Base-by-base conservation (phyloP, 2,329 filamentous ascomycete genomes). In the Aspergillus costaricaensis region DNA sequence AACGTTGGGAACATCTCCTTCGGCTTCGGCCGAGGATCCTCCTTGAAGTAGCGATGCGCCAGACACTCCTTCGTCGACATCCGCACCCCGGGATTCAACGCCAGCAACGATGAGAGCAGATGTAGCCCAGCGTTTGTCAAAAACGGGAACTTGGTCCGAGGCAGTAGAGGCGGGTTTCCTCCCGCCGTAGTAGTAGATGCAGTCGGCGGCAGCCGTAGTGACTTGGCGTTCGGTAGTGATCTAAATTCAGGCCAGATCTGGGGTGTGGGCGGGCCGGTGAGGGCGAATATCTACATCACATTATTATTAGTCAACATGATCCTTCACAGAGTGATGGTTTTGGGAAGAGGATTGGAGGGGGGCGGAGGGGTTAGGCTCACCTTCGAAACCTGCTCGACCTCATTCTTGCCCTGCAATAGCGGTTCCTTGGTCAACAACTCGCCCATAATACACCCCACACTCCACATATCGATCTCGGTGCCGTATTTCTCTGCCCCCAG, bases 1-100 rank as follows among this genome's bases (percentile, higher is more conserved):
- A 98, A 99, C 0, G 95, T 98, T 2, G 95, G 95, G 73, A 99
- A 98, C 88, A 99, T 89, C 69, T 89, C 90, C 73, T 91, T 90
- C 7, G 89, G 88, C 79, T 98, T 98, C 1, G 93, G 91, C 62
- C 90, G 90, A 0, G 95, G 95, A 67, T 96, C 90, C 78, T 98
- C 93, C 17, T 76, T 82, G 76, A 99, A 99, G 76, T 96, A 99
- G 38, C 87, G 82, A 75, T 97, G 91, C 51, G 83, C 80, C 38
- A 98, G 82, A 73, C 96, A 88, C 61, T 92, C 85, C 53, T 81
- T 81, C 1, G 94, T 92, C 2, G 85, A 83, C 0, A 91, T 92
- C 17, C 95, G 82, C 5, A 79, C 76, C 0, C 81, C 82, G 0
- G 95, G 95, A 71, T 98, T 88, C 19, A 97, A 80, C 0, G 87